Evolutionary conservation across 768 basidiomycete species (phyloP), one percentile per base, ranked within the genome.

Genomic region (Lactifluus pinguis): DNA sequence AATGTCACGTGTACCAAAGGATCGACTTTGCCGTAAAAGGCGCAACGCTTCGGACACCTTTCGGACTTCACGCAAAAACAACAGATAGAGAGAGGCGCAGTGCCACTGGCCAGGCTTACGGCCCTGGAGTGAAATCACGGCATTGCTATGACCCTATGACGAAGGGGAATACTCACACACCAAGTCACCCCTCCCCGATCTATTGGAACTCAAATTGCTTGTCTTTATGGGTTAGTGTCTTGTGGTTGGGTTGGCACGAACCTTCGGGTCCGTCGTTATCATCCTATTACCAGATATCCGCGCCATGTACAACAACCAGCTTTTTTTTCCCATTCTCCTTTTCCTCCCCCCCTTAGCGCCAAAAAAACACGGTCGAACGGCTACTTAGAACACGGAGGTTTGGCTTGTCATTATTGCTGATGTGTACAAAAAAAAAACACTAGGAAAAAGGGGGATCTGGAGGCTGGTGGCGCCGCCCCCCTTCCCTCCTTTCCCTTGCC

Each of bases 61-160:
- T 47, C 45, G 45, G 45, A 47, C 21, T 11, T 21, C 25, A 25
- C 25, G 25, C 25, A 25, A 25, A 25, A 25, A 2, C n/a, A n/a
- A 47, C 19, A 21, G 19, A 25, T 15, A 8, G 10, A 47, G 21
- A 41, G n/a, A n/a, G n/a, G 38, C 45, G 19, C 21, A 41, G 48
- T 49, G 57, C 49, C 57, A 36, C 15, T 9, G 32, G 57, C 57
- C 57, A 44, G 57, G 57, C 49, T 42, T 42, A 50, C 7, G 56
- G 49, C 49, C 49, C 6, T 25, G 41, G 41, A 9, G 11, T 51
- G 9, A 44, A 57, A 57, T 58, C 41, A 51, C 57, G 57, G 57
- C 49, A 58, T 58, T 25, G 49, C 49, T 44, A 51, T 58, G 57
- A 58, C 45, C 49, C 49, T 44, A 58, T 58, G 57, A 58, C 57